phyloP scores from a whole-genome alignment of 441 rosid genomes.

The Gossypium davidsonii region DNA sequence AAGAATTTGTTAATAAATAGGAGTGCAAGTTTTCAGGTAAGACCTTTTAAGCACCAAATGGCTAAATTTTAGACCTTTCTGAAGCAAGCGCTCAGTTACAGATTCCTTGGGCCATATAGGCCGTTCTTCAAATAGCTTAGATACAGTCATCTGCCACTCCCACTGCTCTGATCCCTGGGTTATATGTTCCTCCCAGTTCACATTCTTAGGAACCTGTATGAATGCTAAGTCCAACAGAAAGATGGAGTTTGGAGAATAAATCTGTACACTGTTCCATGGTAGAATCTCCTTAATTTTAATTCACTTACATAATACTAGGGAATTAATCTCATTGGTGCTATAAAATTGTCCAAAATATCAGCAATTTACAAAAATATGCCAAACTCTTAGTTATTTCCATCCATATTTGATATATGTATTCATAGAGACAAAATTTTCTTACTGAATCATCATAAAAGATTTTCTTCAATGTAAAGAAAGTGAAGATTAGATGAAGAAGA shows the following conservation, averaged over 20 bases:
- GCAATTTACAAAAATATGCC: background rate
- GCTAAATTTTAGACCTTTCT: slow-evolving; percentile 57
- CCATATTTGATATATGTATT: background rate
- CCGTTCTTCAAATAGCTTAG: slow-evolving; percentile 78
- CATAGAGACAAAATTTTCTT: background rate
- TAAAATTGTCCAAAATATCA: background rate
- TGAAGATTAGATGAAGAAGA: background rate
- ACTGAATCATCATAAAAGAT: background rate
- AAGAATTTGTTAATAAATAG: slow-evolving; percentile 7
- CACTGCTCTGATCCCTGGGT: slow-evolving; percentile 52
- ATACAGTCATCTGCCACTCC: slow-evolving; percentile 67
- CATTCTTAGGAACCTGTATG: slow-evolving; percentile 82
- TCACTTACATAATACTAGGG: background rate
- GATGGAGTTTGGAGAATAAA: slow-evolving; percentile 4
- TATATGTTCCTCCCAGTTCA: slow-evolving; percentile 64
- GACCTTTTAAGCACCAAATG: slow-evolving; percentile 68
- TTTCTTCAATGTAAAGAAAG: slow-evolving; percentile 2
- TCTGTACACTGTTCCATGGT: background rate
- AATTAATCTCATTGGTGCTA: background rate
- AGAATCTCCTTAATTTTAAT: background rate
- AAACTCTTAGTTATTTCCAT: background rate
- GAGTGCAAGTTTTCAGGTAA: slow-evolving; percentile 11
- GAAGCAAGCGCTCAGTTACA: slow-evolving; percentile 57
- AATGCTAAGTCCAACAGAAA: slow-evolving; percentile 37
- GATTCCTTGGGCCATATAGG: slow-evolving; percentile 91